These are phyloP conservation scores for Trichaptum fuscoviolaceum DNA, from an alignment of 768 basidiomycete genomes.

Conservation along the genomic window DNA sequence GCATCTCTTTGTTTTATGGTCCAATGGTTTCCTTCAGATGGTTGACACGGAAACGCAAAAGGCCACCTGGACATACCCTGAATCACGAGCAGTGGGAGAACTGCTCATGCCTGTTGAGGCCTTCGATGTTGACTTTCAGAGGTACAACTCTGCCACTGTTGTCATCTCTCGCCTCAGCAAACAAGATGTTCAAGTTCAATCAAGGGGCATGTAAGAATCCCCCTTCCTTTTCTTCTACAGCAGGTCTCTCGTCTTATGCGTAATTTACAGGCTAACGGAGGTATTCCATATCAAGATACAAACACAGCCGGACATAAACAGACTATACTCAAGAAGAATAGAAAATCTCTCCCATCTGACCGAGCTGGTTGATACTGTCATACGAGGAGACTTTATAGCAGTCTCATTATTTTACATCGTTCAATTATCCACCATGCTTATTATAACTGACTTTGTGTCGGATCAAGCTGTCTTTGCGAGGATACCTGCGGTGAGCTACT, in stretches of 20 bases:
- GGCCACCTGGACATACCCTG: background rate
- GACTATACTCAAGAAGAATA: background rate
- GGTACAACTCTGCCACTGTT: too few relatives aligned
- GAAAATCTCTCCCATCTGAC: background rate
- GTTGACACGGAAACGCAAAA: background rate
- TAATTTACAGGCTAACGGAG: background rate
- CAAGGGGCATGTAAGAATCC: too few relatives aligned
- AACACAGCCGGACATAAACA: background rate
- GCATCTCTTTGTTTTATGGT: background rate
- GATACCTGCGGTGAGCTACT: background rate
- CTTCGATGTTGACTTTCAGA: too few relatives aligned
- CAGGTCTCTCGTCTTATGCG: too few relatives aligned
- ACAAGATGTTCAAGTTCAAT: too few relatives aligned
- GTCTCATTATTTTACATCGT: background rate
- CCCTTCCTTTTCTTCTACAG: too few relatives aligned
- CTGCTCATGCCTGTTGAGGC: too few relatives aligned
- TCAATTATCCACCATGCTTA: background rate
- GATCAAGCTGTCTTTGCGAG: background rate
- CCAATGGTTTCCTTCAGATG: background rate
- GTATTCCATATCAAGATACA: background rate
- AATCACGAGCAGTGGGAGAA: background rate
- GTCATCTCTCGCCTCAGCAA: too few relatives aligned
- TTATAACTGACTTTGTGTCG: background rate
- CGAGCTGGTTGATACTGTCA: background rate
- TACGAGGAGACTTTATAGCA: background rate